Evolutionary conservation across 257 asterid genomes (phyloP), one percentile per base, ranked within the genome.

Genomic region (Lycium barbarum): DNA sequence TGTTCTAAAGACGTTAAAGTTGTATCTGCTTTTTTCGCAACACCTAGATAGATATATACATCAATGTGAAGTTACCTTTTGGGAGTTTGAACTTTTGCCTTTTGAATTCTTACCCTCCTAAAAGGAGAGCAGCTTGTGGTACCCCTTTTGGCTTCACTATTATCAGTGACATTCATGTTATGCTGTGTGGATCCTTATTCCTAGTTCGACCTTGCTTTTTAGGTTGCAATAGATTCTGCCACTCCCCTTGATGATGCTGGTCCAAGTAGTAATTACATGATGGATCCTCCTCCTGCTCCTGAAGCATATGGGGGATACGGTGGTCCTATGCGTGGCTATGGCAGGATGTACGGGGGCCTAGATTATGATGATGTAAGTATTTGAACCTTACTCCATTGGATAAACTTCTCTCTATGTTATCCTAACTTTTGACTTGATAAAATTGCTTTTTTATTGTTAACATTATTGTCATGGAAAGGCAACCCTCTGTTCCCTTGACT

Each of bases 221-320:
- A 95, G 99, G 98, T 97, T 85, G 99, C 99, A 66, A 97, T 97
- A 82, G 99, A 97, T 91, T 95, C 99, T 78, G 99, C 99, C 74
- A 97, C 99, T 45, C 99, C 99, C 22, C 62, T 97, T 90, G 99
- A 97, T 87, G 99, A 95, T 88, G 95, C 96, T 81, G 97, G 96
- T 68, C 93, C 96, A 14, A 93, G 99, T 89, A 87, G 90, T 81
- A 90, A 87, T 90, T 87, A 90, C 85, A 68, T 90, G 93, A 90
- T 88, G 91, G 91, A 88, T 87, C 90, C 89, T 88, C 95, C 65
- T 87, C 90, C 90, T 88, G 91, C 94, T 54, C 85, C 85, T 53
- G 99, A 95, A 85, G 95, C 96, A 61, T 95, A 90, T 86, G 97
- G 95, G 55, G 90, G 91, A 70, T 94, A 91, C 78, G 94, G 97